Base-by-base conservation (phyloP, 2,329 filamentous ascomycete species). In the Apiospora hydei region DNA sequence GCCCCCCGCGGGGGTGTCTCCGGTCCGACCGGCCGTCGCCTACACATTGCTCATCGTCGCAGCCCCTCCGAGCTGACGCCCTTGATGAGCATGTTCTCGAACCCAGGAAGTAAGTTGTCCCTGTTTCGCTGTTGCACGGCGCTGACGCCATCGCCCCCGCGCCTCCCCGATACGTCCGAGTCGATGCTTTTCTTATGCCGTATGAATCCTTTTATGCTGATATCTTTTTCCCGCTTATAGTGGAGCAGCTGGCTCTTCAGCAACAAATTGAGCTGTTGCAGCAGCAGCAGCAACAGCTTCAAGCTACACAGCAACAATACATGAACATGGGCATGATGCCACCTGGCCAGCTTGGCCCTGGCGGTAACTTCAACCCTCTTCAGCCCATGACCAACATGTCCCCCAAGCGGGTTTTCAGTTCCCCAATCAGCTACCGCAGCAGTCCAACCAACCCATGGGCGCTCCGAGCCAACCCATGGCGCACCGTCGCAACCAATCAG, bases 401-500 rank as follows among this genome's bases (percentile, higher is more conserved):
- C 72, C 93, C 76, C 93, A 95, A 82, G 91, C 91, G 81, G 91
- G 92, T 77, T 98, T 97, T 84, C 96, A 98, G 81, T 98, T 98
- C 81, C 93, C 94, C 71, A 90, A 89, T 79, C 94, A 94, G 85
- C 86, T 93, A 80, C 89, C 89, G 79, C 91, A 93, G 77, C 77
- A 79, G 83, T 92, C 92, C 80, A 93, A 91, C 75, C 88, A 94
- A 47, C 88, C 90, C 71, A 91, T 96, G 90, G 93, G 91, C 78
- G 87, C 93, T 74, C 92, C 94, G 61, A 91, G 89, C 74, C 94
- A 96, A 82, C 92, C 93, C 75, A 87, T 92, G 77, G 92, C 94
- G 83, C 96, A 99, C 88, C 95, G 96, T 83, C 95, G 96, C 86
- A 98, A 98, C 87, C 96, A 98, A 85, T 98, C 96, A 81, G 96